Base-by-base conservation (phyloP, 106 monocot genomes). In the Triglochin maritima region DNA sequence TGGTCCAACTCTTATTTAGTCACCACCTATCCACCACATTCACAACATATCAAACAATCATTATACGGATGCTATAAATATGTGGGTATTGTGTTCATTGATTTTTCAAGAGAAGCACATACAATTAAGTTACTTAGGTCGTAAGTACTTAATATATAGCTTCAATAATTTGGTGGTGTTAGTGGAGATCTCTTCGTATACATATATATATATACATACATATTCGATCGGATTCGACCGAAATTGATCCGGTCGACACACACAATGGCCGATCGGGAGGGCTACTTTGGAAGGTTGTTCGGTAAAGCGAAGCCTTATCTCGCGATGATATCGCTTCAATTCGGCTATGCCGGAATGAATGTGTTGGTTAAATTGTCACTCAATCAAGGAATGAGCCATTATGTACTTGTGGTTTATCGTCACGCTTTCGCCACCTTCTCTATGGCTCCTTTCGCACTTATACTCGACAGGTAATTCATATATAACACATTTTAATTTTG, bases 331-430 rank as follows among this genome's bases (percentile, higher is more conserved):
- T 80, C 80, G 5, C 80, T 92, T 29, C 92, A 92, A 64, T 87
- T 87, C 47, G 87, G 87, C 13, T 92, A 92, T 44, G 87, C 92
- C 10, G 92, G 87, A 46, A 92, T 92, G 92, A 92, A 87, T 65
- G 76, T 92, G 16, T 81, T 92, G 72, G 83, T 85, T 52, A 87
- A 87, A 73, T 82, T 92, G 17, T 87, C 87, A 5, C 87, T 92
- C 65, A 83, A 83, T 76, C 81, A 66, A 42, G 92, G 92, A 63
- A 87, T 92, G 87, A 87, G 87, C 71, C 92, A 92, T 72, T 92
- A 88, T 56, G 87, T 85, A 0, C 85, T 88, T 47, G 92, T 92
- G 6, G 88, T 92, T 53, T 92, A 92, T 63, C 80, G 92, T 57
- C 88, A 88, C 65, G 88, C 85, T 55, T 85, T 88, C 50, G 92